Base-by-base conservation (phyloP, 2,329 filamentous ascomycete species). In the Fusarium continuum region DNA sequence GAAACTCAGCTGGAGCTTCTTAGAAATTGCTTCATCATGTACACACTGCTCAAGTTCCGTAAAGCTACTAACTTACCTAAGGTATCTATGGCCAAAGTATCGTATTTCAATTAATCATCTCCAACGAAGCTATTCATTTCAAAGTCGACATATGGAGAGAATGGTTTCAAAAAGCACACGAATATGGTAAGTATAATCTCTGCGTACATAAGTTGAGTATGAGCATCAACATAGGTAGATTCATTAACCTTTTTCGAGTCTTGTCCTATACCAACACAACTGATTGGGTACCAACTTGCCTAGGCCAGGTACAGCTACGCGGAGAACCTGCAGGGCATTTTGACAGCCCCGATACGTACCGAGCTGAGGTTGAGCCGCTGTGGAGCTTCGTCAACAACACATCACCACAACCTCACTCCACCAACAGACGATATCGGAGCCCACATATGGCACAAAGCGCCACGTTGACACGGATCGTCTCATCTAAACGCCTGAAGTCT, bases 321-420 rank as follows among this genome's bases (percentile, higher is more conserved):
- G 60, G 55, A 48, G 47, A 61, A 45, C 38, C 44, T 64, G 54
- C 59, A n/a, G n/a, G n/a, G n/a, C n/a, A 61, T 60, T 55, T 55
- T 61, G 54, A 60, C 60, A 55, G 53, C 26, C 17, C 16, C 17
- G 66, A 53, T 61, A 62, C 54, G 56, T 56, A 61, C 55, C 47
- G 53, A 70, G 55, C 54, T 52, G 26, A 64, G 55, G 57, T 69
- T 62, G 65, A 69, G 57, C 67, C 63, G 55, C 61, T 66, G 59
- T 70, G 67, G 65, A 66, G 67, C 51, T 48, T 48, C 50, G 56
- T 52, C 60, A 43, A 56, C 64, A 65, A 61, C 66, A 69, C 51
- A 67, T 55, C 65, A 70, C 40, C 65, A 48, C 38, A 38, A 59
- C 44, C 48, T 55, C 57, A 57, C 46, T 36, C 29, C 43, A 16